Conservation (phyloP, 352 stramenopile genomes). For the Phytophthora pseudosyringae region DNA sequence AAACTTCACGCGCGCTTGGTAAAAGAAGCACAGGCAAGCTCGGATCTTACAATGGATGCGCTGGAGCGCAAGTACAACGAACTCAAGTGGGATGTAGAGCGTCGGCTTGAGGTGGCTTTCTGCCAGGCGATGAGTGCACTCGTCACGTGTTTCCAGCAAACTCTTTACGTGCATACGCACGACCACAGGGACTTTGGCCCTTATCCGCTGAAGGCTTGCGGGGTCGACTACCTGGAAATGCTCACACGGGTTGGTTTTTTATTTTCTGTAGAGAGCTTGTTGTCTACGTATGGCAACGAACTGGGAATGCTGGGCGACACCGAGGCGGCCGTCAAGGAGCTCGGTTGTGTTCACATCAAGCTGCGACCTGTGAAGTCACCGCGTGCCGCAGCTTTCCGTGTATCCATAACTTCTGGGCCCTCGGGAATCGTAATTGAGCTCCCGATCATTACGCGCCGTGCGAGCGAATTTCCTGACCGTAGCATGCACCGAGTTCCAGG, state of each 20-base stretch:
- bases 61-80: conserved; percentile 82
- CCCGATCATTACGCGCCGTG: conserved; percentile 68
- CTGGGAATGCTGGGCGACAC: conserved; percentile 88
- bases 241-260: conserved; percentile 73
- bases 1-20: conserved; percentile 52
- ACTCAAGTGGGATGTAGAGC: conserved; percentile 86
- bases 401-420: conserved; percentile 69
- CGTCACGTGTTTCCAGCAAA: conserved; percentile 88
- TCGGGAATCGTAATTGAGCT: conserved; percentile 76
- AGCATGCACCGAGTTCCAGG: conserved; percentile 83
- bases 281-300: conserved; percentile 89
- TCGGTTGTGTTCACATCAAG: conserved; percentile 72
- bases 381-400: conserved; percentile 65
- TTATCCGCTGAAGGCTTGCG: conserved; percentile 41
- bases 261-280: conserved; percentile 82
- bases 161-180: conserved; percentile 80
- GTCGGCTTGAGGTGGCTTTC: conserved; percentile 84
- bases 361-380: conserved; percentile 73
- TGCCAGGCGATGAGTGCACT: conserved; percentile 83
- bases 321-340: conserved; percentile 78
- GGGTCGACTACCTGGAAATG: conserved; percentile 79
- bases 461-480: conserved; percentile 42
- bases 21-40: conserved; percentile 63
- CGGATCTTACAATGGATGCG: conserved; percentile 76
- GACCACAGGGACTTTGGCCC: conserved; percentile 46